phyloP scores from a whole-genome alignment of 352 stramenopile species.

The Phytophthora litchii region DNA sequence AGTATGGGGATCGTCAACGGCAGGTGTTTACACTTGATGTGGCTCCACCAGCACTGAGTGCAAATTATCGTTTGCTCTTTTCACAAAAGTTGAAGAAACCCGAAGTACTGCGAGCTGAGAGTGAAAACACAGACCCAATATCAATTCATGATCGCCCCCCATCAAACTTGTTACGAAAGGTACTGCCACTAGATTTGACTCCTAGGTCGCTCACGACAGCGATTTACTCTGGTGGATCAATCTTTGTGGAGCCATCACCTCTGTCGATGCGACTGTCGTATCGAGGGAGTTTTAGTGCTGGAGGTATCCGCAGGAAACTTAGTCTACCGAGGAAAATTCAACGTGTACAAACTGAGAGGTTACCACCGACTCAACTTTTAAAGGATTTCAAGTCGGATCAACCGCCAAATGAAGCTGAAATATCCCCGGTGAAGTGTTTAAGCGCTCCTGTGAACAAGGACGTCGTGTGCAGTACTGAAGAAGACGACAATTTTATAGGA shows the following conservation, averaged over 20 bases:
- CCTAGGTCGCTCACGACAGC: conserved; percentile 30
- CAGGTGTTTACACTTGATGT: conserved; percentile 22
- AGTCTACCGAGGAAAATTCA: conserved; percentile 24
- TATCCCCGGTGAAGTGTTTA: background rate
- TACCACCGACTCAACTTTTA: conserved; percentile 5
- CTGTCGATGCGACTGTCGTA: conserved; percentile 44
- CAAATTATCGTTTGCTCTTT: conserved; percentile 27
- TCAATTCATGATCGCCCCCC: background rate
- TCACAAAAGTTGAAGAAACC: conserved; percentile 21
- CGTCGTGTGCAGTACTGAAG: background rate
- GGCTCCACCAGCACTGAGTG: conserved; percentile 22
- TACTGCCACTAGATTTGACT: conserved; percentile 23
- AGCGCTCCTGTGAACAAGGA: background rate
- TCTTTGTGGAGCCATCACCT: conserved; percentile 59
- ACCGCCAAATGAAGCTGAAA: background rate
- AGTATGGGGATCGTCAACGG: conserved; percentile 30
- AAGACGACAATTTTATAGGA: background rate
- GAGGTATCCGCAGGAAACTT: conserved; percentile 31
- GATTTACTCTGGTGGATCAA: conserved; percentile 38
- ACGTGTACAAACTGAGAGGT: conserved; percentile 11
- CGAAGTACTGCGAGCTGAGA: conserved; percentile 6
- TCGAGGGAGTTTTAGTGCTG: conserved; percentile 38
- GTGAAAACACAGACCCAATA: background rate
- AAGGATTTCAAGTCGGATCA: background rate
- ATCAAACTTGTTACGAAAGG: conserved; percentile 13